Base-by-base conservation (phyloP, 2,329 filamentous ascomycete species). In the Drechslerella coelobrocha region DNA sequence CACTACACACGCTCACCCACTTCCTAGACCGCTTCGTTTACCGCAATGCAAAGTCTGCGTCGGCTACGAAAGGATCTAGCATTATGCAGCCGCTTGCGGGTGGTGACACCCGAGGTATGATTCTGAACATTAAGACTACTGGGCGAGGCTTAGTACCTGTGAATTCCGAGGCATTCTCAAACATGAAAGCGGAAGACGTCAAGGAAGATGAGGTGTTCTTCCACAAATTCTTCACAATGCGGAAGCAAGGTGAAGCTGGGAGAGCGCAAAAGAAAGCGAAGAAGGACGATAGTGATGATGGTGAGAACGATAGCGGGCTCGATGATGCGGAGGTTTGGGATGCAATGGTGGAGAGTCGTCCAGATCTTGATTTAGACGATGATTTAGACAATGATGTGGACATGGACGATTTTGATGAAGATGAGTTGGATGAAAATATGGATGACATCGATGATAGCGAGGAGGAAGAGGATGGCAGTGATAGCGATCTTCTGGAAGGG, bases 1-100 rank as follows among this genome's bases (percentile, higher is more conserved):
- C 90, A 14, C 88, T 91, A 65, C 93, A 97, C 78, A 94, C 91
- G 1, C 84, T 99, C 52, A 94, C 94, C 77, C 89, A 95, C 78
- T 99, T 99, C 83, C 83, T 99, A 65, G 94, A 99, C 80, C 92
- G 95, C 75, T 99, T 99, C 79, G 91, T 96, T n/a, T 99, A 97
- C 83, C 89, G 91, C 75, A 96, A 94, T 76, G 88, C 93, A 72
- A 96, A 96, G 82, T 82, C 87, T 2, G 84, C 84, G 14, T 78
- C 79, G 19, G 83, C 85, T 55, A 79, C 82, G 29, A 89, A 90
- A 73, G 95, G 95, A 53, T 84, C 85, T 26, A 97, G 92, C 24
- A 96, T 99, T 79, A 99, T 99, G 94, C 94, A 99, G 79, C 94
- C 95, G 39, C 85, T 97, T 76, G 84, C 85, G 56, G 86, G 65